A percentile compares a stretch with the other conserved stretches of the same genome.
Conservation (phyloP, 371 early-diverging fungal species). For the Apophysomyces sp. region DNA sequence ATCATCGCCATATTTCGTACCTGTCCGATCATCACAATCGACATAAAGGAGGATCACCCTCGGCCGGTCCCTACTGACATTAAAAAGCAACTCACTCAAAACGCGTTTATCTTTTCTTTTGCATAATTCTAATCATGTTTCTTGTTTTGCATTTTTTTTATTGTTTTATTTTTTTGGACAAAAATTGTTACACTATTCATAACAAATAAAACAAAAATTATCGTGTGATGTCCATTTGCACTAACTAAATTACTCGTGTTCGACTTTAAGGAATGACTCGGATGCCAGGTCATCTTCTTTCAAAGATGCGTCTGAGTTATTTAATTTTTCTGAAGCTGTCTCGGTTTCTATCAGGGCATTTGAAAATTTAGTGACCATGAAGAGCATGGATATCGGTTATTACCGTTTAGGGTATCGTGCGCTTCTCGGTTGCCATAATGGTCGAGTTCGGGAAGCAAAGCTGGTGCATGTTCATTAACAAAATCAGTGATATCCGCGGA, state of each 20-base stretch:
- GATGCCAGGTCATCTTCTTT: neutral
- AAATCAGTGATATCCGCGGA: conserved; percentile 30
- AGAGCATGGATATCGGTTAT: too few species aligned
- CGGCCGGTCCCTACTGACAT: too few species aligned
- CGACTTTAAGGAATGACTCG: neutral
- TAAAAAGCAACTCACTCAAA: neutral
- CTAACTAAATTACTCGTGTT: neutral
- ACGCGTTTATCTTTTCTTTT: neutral
- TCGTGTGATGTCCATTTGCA: neutral
- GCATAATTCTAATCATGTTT: too few species aligned
- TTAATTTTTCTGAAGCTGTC: too few species aligned
- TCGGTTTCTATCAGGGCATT: too few species aligned
- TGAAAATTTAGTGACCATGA: too few species aligned
- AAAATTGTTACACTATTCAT: too few species aligned
- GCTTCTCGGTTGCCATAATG: conserved; percentile 1
- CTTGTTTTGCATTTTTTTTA: too few species aligned
- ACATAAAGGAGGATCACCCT: too few species aligned
- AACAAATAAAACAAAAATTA: too few species aligned
- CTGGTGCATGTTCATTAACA: conserved; percentile 16
- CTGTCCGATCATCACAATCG: neutral
- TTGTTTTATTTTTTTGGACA: too few species aligned
- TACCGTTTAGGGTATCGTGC: neutral
- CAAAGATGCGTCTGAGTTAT: too few species aligned
- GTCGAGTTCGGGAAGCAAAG: conserved; percentile 8
- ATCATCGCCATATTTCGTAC: neutral